A percentile compares a stretch with the other conserved stretches of the same genome.
These are phyloP conservation scores for Prunus kanzakura DNA, from an alignment of 306 rosid species.

Conservation along the genomic window DNA sequence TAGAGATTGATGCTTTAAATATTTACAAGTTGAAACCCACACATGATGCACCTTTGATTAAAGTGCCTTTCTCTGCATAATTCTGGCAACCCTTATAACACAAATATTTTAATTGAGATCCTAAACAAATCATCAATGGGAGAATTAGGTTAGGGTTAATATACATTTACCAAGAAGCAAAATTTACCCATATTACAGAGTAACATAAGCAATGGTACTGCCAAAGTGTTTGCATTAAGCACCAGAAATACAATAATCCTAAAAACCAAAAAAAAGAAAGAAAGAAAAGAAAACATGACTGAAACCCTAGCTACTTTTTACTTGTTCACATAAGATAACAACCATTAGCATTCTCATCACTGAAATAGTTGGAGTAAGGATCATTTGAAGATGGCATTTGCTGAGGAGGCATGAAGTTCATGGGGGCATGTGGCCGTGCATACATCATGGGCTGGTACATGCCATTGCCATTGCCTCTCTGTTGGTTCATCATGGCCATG, in stretches of 20 bases:
- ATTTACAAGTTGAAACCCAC: slow-evolving; percentile 4
- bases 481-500: slow-evolving; percentile 87
- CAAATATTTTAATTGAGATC: background rate
- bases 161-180: background rate
- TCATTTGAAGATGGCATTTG: slow-evolving; percentile 48
- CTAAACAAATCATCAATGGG: slow-evolving; percentile 3
- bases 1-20: slow-evolving; percentile 4
- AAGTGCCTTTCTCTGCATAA: background rate
- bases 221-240: slow-evolving; percentile 29
- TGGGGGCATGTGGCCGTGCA: slow-evolving; percentile 38
- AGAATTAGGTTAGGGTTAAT: background rate
- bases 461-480: slow-evolving; percentile 38
- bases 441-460: slow-evolving; percentile 85
- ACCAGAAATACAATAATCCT: slow-evolving; percentile 4
- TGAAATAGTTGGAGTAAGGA: slow-evolving; percentile 58
- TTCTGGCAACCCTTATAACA: background rate
- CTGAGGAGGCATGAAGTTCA: slow-evolving; percentile 40
- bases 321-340: slow-evolving; percentile 69
- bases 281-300: slow-evolving; percentile 1
- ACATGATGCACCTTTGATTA: background rate
- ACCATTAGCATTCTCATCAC: slow-evolving; percentile 80
- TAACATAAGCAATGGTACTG: slow-evolving; percentile 21
- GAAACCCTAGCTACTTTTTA: slow-evolving; percentile 11
- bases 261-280: background rate
- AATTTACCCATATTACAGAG: background rate